phyloP scores from a whole-genome alignment of 345 rosid species.

The Psidium guajava region DNA sequence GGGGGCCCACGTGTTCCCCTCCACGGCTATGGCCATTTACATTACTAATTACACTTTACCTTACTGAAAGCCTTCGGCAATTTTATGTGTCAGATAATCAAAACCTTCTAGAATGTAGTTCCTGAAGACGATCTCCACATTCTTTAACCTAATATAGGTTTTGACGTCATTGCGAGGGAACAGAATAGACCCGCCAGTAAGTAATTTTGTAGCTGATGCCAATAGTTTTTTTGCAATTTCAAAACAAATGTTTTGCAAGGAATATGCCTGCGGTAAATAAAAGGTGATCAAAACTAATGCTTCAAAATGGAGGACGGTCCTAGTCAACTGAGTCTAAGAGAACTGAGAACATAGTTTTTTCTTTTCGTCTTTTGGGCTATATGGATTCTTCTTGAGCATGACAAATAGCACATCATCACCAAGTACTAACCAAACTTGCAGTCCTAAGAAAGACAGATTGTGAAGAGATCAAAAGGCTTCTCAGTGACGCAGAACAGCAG shows the following conservation, averaged over 20 bases:
- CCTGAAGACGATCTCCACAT: not conserved
- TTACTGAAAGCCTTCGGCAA: too few relatives aligned
- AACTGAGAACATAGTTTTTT: too few relatives aligned
- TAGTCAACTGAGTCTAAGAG: not conserved
- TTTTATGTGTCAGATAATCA: not conserved
- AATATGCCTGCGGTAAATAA: not conserved
- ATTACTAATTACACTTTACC: too few relatives aligned
- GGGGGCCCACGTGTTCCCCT: too few relatives aligned
- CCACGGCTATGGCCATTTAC: too few relatives aligned
- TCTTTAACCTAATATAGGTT: not conserved
- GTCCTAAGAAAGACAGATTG: too few relatives aligned
- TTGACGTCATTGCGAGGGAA: not conserved
- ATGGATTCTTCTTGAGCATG: not conserved
- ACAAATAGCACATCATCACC: not conserved
- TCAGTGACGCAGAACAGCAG: not conserved
- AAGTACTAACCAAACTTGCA: too few relatives aligned
- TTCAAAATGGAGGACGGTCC: accelerated
- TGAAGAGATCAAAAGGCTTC: not conserved
- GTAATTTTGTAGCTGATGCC: not conserved
- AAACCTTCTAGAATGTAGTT: not conserved
- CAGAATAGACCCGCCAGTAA: not conserved
- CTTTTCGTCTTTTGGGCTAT: not conserved
- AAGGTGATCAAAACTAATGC: not conserved
- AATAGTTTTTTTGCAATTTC: not conserved
- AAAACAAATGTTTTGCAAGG: not conserved